Evolutionary conservation across 2,329 filamentous ascomycete species (phyloP), one percentile per base, ranked within the genome.

Genomic region (Biscogniauxia marginata): DNA sequence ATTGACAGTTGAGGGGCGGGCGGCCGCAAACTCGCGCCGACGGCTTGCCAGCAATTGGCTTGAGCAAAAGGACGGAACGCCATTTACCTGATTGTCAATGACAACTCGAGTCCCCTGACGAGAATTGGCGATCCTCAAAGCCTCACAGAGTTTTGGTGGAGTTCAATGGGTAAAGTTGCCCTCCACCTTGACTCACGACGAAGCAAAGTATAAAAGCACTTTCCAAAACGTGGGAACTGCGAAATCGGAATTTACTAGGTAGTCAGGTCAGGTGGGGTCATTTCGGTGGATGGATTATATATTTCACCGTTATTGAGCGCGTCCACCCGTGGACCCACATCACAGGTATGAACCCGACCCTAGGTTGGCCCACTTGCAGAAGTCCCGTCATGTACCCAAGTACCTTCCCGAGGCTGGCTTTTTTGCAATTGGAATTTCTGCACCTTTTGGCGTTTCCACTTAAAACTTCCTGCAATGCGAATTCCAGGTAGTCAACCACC

Each of bases 21-120:
- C 4, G 54, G 46, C 46, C 63, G 60, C 46, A 64, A 45, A 46
- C 58, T 55, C 2, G 61, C 55, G 8, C 67, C 59, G 24, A 65
- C 59, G 20, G 65, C 64, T 49, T 63, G 67, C 54, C 66, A 63
- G 63, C 62, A 60, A 60, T 61, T 63, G 58, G 64, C 56, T 24
- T 63, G 64, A 52, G 61, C 51, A 45, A 70, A 58, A 34, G 65
- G 59, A 47, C 68, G 69, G 61, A 65, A 68, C 34, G 68, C 69
- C 69, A 71, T 71, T 47, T 57, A 65, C 56, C 52, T 64, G 66
- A 65, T 65, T 60, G 59, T 57, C 23, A 50, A 64, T 46, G 57
- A 67, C 67, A 67, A 65, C 63, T 53, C 25, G 48, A 65, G 63
- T 47, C 59, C 57, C 61, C 60, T 63, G 65, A 68, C 52, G 61